Percentiles rank a stretch among this genome's conserved stretches.
Conservation (phyloP, 768 basidiomycete genomes). For the Naganishia onofrii region DNA sequence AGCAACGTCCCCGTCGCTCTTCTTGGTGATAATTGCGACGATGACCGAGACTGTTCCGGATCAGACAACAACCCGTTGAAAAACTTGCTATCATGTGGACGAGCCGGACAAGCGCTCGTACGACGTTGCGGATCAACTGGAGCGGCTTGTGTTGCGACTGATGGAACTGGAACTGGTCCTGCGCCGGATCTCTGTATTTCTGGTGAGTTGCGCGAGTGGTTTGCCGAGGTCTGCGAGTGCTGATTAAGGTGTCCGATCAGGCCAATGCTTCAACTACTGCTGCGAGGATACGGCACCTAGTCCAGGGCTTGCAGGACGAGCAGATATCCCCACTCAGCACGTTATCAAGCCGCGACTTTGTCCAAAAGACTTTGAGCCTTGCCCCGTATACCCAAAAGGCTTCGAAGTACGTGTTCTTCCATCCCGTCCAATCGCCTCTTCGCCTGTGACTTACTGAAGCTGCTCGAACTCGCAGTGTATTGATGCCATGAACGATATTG, state of each 20-base stretch:
- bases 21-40: constrained; percentile 8
- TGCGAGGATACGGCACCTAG: background rate
- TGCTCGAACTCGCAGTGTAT: background rate
- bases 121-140: constrained; percentile 9
- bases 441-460: background rate
- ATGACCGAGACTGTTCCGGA: constrained; percentile 17
- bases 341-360: background rate
- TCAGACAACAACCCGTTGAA: background rate
- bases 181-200: constrained; percentile 10
- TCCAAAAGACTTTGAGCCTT: background rate
- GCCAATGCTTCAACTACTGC: background rate
- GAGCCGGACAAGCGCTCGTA: background rate
- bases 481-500: constrained; percentile 24
- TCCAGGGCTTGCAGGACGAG: constrained; percentile 7
- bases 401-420: background rate
- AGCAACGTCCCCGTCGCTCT: constrained; percentile 7
- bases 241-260: background rate
- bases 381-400: constrained; percentile 16
- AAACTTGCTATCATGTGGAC: background rate
- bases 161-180: background rate
- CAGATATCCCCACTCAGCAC: background rate
- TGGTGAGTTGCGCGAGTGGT: too few species aligned
- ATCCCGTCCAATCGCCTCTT: too few species aligned
- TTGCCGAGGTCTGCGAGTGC: too few species aligned
- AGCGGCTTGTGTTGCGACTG: background rate